These are phyloP conservation scores for Jatropha multifida DNA, from an alignment of 441 rosid genomes.

Conservation along the genomic window DNA sequence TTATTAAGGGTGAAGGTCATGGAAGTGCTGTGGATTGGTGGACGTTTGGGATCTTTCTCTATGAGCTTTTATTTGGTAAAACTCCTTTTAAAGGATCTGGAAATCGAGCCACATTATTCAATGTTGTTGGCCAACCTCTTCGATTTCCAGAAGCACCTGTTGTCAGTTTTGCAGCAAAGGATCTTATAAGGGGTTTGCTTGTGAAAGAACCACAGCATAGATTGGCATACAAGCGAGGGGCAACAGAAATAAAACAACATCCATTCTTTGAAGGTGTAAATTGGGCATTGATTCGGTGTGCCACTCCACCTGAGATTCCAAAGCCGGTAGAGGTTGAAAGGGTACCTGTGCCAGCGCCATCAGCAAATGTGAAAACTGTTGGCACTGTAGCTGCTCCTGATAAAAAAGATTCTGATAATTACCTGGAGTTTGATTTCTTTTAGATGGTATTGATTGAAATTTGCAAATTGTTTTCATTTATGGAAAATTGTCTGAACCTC, in stretches of 20 bases:
- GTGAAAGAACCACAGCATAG: constrained; percentile 90
- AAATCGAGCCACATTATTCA: constrained; percentile 83
- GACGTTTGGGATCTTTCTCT: constrained; percentile 87
- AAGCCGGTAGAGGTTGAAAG: constrained; percentile 71
- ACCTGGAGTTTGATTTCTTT: constrained; percentile 98
- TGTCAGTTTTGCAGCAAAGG: constrained; percentile 86
- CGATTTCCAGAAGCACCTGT: constrained; percentile 81
- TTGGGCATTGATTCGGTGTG: constrained; percentile 96
- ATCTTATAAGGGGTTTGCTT: constrained; percentile 78
- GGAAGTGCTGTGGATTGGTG: constrained; percentile 99
- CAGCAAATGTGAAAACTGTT: constrained; percentile 52
- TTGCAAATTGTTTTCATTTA: constrained; percentile 36
- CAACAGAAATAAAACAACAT: constrained; percentile 91
- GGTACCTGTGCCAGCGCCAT: constrained; percentile 41
- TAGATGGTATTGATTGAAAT: constrained; percentile 40
- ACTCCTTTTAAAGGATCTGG: constrained; percentile 95
- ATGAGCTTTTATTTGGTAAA: constrained; percentile 85
- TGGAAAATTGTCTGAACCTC: constrained; percentile 34
- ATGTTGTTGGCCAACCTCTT: constrained; percentile 94
- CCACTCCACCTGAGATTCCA: constrained; percentile 89
- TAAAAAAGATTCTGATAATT: constrained; percentile 78
- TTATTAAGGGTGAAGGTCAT: constrained; percentile 91
- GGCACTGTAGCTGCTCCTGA: constrained; percentile 32
- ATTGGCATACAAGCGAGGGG: constrained; percentile 85
- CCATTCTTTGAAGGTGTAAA: constrained; percentile 95